Evolutionary conservation across 2,329 filamentous ascomycete genomes (phyloP).

Genomic region (Fusarium zealandicum): DNA sequence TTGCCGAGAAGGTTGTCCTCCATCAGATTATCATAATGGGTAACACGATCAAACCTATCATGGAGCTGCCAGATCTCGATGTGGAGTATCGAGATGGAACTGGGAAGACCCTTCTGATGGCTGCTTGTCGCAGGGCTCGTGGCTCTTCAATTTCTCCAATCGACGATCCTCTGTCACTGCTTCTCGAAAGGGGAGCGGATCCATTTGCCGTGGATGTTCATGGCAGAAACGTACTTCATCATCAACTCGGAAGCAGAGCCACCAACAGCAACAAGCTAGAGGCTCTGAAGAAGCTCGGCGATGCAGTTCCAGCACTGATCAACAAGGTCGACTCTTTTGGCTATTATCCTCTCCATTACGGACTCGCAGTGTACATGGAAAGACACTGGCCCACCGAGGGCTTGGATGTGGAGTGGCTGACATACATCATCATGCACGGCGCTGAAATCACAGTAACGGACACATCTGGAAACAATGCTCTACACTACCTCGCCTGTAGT

Average conservation of each 20-base stretch:
- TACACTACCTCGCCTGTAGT: conserved; percentile 19
- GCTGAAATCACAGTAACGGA: conserved; percentile 20
- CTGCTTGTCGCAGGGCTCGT: conserved; percentile 2
- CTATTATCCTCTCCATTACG: conserved; percentile 28
- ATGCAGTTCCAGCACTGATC: conserved; percentile 5
- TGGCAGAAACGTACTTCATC: conserved; percentile 26
- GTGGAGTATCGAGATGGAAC: conserved; percentile 14
- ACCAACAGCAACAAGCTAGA: not conserved
- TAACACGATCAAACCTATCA: conserved; percentile 9
- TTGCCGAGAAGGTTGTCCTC: conserved; percentile 7
- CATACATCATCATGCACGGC: conserved; percentile 13
- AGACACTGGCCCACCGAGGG: not conserved
- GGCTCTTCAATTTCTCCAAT: rapidly evolving
- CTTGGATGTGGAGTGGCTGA: conserved; percentile 6
- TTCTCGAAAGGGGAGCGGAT: conserved; percentile 26
- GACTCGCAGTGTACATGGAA: not conserved
- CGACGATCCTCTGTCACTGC: not conserved
- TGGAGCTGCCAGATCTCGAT: conserved; percentile 18
- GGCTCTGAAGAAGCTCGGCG: conserved; percentile 4
- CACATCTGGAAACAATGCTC: conserved; percentile 9
- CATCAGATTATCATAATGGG: conserved; percentile 16
- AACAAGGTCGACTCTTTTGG: conserved; percentile 25
- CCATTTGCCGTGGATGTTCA: conserved; percentile 11
- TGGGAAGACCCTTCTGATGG: conserved; percentile 22
- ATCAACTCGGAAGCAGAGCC: conserved; percentile 1